Evolutionary conservation across 2,329 filamentous ascomycete genomes (phyloP), one percentile per base, ranked within the genome.

Genomic region (Podosphaera aphanis): DNA sequence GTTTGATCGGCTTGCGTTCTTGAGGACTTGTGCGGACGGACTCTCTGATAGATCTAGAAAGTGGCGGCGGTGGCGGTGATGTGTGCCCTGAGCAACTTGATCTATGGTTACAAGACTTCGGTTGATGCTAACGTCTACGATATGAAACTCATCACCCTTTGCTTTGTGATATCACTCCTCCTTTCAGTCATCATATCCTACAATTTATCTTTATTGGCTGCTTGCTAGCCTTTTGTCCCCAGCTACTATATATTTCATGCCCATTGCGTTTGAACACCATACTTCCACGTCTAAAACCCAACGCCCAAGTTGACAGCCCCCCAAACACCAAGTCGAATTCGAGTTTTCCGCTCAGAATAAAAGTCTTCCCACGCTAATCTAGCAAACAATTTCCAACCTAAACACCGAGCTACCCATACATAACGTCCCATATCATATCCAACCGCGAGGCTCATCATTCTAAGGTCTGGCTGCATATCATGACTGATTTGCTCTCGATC

Each of bases 271-370:
- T 33, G 10, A 33, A 33, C 29, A 33, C 29, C 15, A 33, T n/a
- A n/a, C 29, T 33, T 5, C 29, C 29, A 33, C 11, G 44, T 38
- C 43, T n/a, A 33, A 33, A 46, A 46, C 23, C 45, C 40, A 37
- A 10, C 16, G 25, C 16, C 36, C 31, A 27, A 43, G 31, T 39
- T 44, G 19, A 13, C 27, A 44, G 45, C 46, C 41, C 46, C 41
- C 47, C 43, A 15, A 47, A 49, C 47, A 31, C 47, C 47, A 44
- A 38, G 43, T 23, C 42, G 25, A 35, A 20, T 31, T 20, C 42
- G 27, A 44, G 27, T 35, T 15, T 20, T 44, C 19, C 42, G 42
- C 31, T 36, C 18, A 39, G 29, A 19, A 20, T 18, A 20, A 40
- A 41, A 21, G 16, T 25, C 18, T 16, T 27, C 44, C 44, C 44